Conservation (phyloP, 2,329 filamentous ascomycete species). For the Thelonectria olida region DNA sequence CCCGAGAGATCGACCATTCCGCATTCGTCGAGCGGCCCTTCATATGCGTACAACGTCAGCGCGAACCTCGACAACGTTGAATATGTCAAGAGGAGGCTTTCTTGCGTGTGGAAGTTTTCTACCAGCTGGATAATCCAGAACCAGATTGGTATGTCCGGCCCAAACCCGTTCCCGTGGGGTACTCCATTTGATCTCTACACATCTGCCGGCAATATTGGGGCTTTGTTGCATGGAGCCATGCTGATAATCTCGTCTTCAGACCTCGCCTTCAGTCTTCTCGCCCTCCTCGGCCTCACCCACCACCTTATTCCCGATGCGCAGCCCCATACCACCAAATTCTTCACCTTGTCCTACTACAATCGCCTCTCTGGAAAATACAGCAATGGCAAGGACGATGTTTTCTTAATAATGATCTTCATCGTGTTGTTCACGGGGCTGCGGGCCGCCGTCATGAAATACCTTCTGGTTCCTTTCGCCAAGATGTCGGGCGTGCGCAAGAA, state of each 20-base stretch:
- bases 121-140: slow-evolving; percentile 12
- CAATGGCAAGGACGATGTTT: slow-evolving; percentile 80
- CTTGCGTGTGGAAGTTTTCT: slow-evolving; percentile 2
- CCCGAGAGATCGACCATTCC: neutral
- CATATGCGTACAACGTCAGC: slow-evolving; percentile 9
- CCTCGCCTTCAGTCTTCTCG: slow-evolving; percentile 83
- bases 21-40: neutral
- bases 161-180: neutral
- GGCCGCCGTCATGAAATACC: slow-evolving; percentile 84
- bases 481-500: slow-evolving; percentile 75
- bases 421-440: slow-evolving; percentile 86
- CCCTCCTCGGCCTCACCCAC: slow-evolving; percentile 82
- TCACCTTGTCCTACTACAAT: slow-evolving; percentile 84
- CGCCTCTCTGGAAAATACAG: slow-evolving; percentile 72
- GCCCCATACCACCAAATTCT: slow-evolving; percentile 81
- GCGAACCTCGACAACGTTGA: neutral
- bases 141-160: slow-evolving; percentile 12
- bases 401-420: slow-evolving; percentile 81
- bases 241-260: slow-evolving; percentile 52
- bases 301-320: slow-evolving; percentile 85
- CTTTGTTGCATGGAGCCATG: neutral
- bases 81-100: neutral
- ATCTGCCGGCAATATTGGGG: too few relatives aligned
- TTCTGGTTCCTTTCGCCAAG: slow-evolving; percentile 81
- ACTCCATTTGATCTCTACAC: too few relatives aligned